These are phyloP conservation scores for Cladosporium sp. DNA, from an alignment of 2,329 filamentous ascomycete species.

Conservation along the genomic window DNA sequence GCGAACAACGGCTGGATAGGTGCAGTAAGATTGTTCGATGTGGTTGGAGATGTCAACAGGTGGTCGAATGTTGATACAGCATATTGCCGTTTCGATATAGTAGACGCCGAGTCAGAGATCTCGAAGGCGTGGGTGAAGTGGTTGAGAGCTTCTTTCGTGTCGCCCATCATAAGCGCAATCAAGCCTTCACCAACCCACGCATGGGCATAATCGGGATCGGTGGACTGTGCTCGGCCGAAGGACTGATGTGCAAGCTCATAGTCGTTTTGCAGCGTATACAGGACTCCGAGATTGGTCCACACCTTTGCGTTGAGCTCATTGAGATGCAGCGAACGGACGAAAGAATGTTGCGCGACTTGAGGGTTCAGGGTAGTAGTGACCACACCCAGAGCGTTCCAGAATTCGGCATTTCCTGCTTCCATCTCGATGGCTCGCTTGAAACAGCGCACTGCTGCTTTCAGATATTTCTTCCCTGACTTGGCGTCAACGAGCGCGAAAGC, in stretches of 20 bases:
- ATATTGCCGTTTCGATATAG: slow-evolving; percentile 73
- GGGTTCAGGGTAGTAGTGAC: slow-evolving; percentile 83
- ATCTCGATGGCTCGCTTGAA: slow-evolving; percentile 96
- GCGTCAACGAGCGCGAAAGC: slow-evolving; percentile 63
- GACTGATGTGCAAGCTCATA: slow-evolving; percentile 80
- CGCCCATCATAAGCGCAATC: slow-evolving; percentile 71
- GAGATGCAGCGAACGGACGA: slow-evolving; percentile 85
- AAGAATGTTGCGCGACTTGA: slow-evolving; percentile 85
- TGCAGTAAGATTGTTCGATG: slow-evolving; percentile 50
- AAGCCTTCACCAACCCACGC: slow-evolving; percentile 94
- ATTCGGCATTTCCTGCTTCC: slow-evolving; percentile 88
- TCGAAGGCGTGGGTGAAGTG: slow-evolving; percentile 94
- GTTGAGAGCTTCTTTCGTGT: slow-evolving; percentile 70
- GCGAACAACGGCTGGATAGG: slow-evolving; percentile 87
- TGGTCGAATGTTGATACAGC: slow-evolving; percentile 78
- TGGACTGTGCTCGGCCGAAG: slow-evolving; percentile 86
- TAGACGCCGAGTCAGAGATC: slow-evolving; percentile 73
- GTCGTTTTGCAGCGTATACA: slow-evolving; percentile 83
- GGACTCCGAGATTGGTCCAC: slow-evolving; percentile 86
- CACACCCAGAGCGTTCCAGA: slow-evolving; percentile 94
- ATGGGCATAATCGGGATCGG: slow-evolving; percentile 87
- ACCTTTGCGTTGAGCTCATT: slow-evolving; percentile 79
- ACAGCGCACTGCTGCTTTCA: slow-evolving; percentile 77
- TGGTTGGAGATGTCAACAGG: slow-evolving; percentile 56
- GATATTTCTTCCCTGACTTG: slow-evolving; percentile 61